Conservation (phyloP, 306 rosid genomes). For the Ammopiptanthus mongolicus region DNA sequence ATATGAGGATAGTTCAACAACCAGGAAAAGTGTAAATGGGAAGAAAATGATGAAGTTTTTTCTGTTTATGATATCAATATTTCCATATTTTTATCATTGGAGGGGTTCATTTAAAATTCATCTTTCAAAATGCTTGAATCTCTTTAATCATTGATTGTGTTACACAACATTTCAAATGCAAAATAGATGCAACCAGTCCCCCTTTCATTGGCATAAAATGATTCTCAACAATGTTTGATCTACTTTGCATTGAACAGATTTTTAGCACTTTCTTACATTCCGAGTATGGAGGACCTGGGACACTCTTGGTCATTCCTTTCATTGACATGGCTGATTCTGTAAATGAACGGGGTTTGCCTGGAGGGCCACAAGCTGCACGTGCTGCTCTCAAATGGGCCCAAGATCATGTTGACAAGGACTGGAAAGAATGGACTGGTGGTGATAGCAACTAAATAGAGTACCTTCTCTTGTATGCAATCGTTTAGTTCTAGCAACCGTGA, state of each 20-base stretch:
- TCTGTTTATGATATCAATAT: neutral
- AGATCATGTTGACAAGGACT: conserved; percentile 78
- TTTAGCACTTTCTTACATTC: conserved; percentile 68
- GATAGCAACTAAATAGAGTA: conserved; percentile 24
- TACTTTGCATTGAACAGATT: conserved; percentile 42
- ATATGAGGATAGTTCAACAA: neutral
- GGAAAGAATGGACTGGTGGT: conserved; percentile 76
- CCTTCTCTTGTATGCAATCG: neutral
- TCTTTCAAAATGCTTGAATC: neutral
- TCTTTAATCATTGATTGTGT: neutral
- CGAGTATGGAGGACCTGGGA: conserved; percentile 95
- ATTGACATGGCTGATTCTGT: conserved; percentile 76
- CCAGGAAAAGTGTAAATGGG: neutral
- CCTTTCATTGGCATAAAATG: neutral
- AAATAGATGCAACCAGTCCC: neutral
- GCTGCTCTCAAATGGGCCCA: conserved; percentile 85
- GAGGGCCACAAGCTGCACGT: conserved; percentile 86
- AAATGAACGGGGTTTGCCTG: conserved; percentile 66
- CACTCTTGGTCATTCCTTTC: conserved; percentile 73
- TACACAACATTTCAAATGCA: neutral
- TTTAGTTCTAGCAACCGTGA: neutral
- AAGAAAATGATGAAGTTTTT: neutral
- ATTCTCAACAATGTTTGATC: neutral
- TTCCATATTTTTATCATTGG: neutral
- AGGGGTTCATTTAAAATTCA: neutral